These are phyloP conservation scores for Gymnopus androsaceus DNA, from an alignment of 1,284 basidiomycete species.

Conservation along the genomic window DNA sequence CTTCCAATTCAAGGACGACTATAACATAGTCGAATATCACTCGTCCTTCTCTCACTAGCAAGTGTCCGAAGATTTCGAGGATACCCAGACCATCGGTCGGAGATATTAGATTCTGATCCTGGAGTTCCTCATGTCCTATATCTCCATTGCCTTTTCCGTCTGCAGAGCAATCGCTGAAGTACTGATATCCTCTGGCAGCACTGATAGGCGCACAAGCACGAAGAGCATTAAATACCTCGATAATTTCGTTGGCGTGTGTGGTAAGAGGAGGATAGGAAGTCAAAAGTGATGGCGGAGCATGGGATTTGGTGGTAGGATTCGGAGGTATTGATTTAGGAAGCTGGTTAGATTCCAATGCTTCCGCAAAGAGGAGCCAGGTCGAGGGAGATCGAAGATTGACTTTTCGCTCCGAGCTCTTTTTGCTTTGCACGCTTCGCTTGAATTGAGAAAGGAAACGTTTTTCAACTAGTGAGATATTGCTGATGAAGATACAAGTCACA, in stretches of 20 bases:
- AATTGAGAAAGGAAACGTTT: conserved; percentile 23
- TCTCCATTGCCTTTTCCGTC: background rate
- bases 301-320: conserved; percentile 31
- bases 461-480: conserved; percentile 39
- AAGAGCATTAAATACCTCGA: conserved; percentile 78
- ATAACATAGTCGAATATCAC: conserved; percentile 49
- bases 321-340: conserved; percentile 31
- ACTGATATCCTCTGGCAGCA: conserved; percentile 35
- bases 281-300: conserved; percentile 69
- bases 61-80: conserved; percentile 42
- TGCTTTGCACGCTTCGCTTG: conserved; percentile 27
- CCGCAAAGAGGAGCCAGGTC: conserved; percentile 49
- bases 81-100: conserved; percentile 26
- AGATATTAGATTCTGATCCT: conserved; percentile 41
- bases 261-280: conserved; percentile 81
- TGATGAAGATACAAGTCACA: conserved; percentile 45
- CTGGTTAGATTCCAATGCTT: conserved; percentile 34
- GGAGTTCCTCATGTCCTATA: conserved; percentile 22
- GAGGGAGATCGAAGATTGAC: conserved; percentile 36
- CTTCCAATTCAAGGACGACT: conserved; percentile 23
- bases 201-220: conserved; percentile 77
- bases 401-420: conserved; percentile 1
- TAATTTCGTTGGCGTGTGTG: conserved; percentile 71
- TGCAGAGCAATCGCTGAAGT: background rate
- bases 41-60: conserved; percentile 47